A percentile compares a stretch with the other conserved stretches of the same genome.
phyloP scores from a whole-genome alignment of 164 flowering plant species.

The Vitis cinerea region DNA sequence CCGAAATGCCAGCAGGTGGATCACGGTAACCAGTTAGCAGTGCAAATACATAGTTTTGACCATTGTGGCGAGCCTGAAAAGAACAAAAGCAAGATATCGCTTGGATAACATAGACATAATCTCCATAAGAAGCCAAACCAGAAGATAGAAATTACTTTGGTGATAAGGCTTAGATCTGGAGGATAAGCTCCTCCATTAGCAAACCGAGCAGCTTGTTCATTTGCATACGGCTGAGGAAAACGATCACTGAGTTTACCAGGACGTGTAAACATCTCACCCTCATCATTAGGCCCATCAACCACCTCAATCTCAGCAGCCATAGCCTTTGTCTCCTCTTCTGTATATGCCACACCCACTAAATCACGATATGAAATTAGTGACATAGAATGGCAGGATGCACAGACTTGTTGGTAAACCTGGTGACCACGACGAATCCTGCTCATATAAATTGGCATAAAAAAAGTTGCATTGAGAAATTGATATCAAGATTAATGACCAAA shows the following conservation, averaged over 20 bases:
- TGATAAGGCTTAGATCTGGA: conserved; percentile 83
- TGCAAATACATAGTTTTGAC: conserved; percentile 86
- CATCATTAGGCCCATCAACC: conserved; percentile 88
- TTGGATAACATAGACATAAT: not conserved
- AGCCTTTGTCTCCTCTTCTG: conserved; percentile 82
- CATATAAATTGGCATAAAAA: conserved; percentile 3
- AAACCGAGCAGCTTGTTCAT: conserved; percentile 85
- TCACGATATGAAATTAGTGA: conserved; percentile 83
- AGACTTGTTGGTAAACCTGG: conserved; percentile 86
- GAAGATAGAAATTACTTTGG: conserved; percentile 48
- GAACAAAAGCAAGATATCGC: not conserved
- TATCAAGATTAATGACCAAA: no score
- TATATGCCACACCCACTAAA: conserved; percentile 86
- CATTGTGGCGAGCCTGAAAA: conserved; percentile 89
- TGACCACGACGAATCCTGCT: conserved; percentile 88
- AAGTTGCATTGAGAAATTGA: not conserved
- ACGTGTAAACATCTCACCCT: conserved; percentile 91
- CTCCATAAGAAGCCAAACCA: not conserved
- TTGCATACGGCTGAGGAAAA: conserved; percentile 76
- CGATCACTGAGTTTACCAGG: conserved; percentile 91
- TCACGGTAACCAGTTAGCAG: conserved; percentile 89
- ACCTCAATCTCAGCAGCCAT: conserved; percentile 96
- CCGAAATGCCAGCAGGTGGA: conserved; percentile 89
- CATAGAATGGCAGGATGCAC: conserved; percentile 92
- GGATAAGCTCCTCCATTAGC: conserved; percentile 95